Evolutionary conservation across 139 green algal genomes (phyloP), one percentile per base, ranked within the genome.

Genomic region (Micromonas commoda): DNA sequence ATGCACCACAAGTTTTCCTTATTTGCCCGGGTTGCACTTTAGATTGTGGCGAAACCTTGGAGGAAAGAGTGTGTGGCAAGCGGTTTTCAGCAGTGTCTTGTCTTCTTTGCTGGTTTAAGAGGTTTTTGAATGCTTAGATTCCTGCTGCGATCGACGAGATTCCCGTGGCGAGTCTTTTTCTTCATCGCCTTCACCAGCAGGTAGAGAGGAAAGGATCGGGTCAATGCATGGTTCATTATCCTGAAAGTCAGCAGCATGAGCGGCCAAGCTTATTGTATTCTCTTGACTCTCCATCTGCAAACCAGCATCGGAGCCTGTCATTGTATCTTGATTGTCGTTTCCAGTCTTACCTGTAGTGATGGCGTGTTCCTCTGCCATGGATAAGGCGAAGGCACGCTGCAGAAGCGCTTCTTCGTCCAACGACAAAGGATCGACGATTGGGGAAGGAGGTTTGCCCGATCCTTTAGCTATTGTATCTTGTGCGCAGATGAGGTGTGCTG

Each of bases 361-460:
- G n/a, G n/a, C n/a, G n/a, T n/a, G n/a, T n/a, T n/a, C n/a, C n/a
- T 88, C 87, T 52, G 86, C 77, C 93, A 97, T 97, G 1, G 91
- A 97, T 88, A 98, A 93, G 1, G 92, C 94, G 63, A 98, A 85
- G 45, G 91, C 91, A 76, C 93, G 86, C 84, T 94, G 91, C 73
- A 96, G 83, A 75, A 96, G 81, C 26, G 77, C 87, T 67, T 93
- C 84, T 76, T 95, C 90, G 69, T 94, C 82, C 16, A 70, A 39
- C 28, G 16, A 9, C 28, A 19, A 70, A 19, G 9, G 16, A 33
- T 33, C 13, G 13, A 28, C 63, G 29, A 35, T 70, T 9, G 63
- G 63, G 28, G 16, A 70, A 70, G n/a, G n/a, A n/a, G n/a, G n/a
- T n/a, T n/a, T n/a, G n/a, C n/a, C n/a, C n/a, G n/a, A n/a, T n/a